Base-by-base conservation (phyloP, 805 yeast genomes). In the Komagataella populi region DNA sequence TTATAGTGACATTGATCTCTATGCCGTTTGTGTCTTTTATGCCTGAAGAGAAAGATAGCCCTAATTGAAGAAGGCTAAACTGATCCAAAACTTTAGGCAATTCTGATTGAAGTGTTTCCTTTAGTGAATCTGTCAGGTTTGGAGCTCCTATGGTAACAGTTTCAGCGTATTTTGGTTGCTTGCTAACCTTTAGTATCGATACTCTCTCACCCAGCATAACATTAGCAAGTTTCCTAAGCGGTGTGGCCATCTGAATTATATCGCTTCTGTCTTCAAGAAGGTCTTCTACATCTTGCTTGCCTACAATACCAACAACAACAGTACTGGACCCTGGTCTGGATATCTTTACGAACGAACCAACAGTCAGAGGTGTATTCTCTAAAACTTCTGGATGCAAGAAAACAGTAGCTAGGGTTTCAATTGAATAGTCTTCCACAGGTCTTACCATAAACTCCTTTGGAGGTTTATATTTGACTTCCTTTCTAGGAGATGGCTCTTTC, bases 131-230 rank as follows among this genome's bases (percentile, higher is more conserved):
- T 10, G 39, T 30, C 14, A 30, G 14, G 45, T 50, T 51, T 1
- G 61, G 55, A 2, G 72, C 72, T 5, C 77, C 57, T 0, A 57
- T 56, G 1, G 78, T 65, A 43, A 53, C 57, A 2, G 63, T 55
- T 0, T 77, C 77, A 52, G 65, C 70, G 2, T 63, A 45, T 12
- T 22, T 64, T 3, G 89, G 87, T 52, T 78, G 84, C 2, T 63
- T 57, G 4, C 64, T 49, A 20, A 69, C 67, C 56, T 74, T 81
- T 10, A 61, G 59, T 0, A 91, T 56, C 24, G 68, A 67, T 0
- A 63, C 60, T 48, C 69, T 55, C 22, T 66, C 68, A 30, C 71
- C 70, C 7, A 63, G 51, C 20, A 63, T 51, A 23, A 60, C 56
- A 6, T 59, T 61, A 39, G 55, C 54, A n/a, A 56, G 46, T 22